A percentile compares a stretch with the other conserved stretches of the same genome.
These are phyloP conservation scores for Yarrowia divulgata DNA, from an alignment of 805 yeast genomes.

Conservation along the genomic window DNA sequence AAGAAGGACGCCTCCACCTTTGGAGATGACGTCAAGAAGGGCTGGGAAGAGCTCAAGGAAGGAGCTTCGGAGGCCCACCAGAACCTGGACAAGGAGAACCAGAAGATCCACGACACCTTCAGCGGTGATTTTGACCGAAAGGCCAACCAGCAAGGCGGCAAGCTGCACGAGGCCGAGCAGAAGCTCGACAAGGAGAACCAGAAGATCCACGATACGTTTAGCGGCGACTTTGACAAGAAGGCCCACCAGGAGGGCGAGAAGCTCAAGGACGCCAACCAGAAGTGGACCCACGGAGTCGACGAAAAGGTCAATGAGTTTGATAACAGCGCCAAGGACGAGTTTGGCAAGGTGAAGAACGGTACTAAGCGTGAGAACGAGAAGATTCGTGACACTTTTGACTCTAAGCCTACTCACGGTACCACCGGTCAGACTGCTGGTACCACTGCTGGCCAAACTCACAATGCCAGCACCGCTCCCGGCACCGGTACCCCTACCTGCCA, in stretches of 20 bases:
- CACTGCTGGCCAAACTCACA: no score
- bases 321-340: constrained; percentile 18
- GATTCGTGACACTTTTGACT: background rate
- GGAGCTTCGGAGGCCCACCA: background rate
- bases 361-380: constrained; percentile 10
- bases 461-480: no score
- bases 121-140: constrained; percentile 18
- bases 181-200: constrained; percentile 21
- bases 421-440: no score
- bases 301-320: constrained; percentile 19
- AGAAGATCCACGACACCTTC: constrained; percentile 29
- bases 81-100: constrained; percentile 19
- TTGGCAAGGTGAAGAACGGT: background rate
- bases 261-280: constrained; percentile 19
- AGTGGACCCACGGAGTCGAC: constrained; percentile 22
- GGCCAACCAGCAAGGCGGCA: constrained; percentile 3
- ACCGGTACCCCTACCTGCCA: no score
- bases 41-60: constrained; percentile 20
- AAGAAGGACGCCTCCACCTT: constrained; percentile 5
- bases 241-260: constrained; percentile 9
- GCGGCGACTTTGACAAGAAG: constrained; percentile 26
- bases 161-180: constrained; percentile 4
- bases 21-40: constrained; percentile 4
- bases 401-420: background rate
- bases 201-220: constrained; percentile 26